phyloP scores from a whole-genome alignment of 2,329 filamentous ascomycete genomes.

The Bipolaris zeicola region DNA sequence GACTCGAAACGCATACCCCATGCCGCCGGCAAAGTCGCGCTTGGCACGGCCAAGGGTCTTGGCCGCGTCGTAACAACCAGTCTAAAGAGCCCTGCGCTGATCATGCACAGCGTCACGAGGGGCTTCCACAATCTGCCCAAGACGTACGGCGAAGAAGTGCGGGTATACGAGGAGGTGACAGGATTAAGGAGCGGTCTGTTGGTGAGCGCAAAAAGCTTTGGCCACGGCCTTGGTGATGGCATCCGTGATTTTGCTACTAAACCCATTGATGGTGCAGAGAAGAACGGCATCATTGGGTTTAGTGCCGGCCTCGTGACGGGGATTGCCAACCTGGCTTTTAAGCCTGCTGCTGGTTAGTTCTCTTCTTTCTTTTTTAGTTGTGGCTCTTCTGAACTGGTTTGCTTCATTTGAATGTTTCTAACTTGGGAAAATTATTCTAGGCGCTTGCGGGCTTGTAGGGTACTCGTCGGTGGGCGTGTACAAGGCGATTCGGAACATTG shows the following conservation, averaged over 20 bases:
- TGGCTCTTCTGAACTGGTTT: too few species aligned
- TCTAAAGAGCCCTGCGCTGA: constrained; percentile 78
- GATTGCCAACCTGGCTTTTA: constrained; percentile 67
- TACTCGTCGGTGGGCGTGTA: constrained; percentile 67
- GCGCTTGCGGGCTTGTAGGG: constrained; percentile 62
- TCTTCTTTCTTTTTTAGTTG: too few species aligned
- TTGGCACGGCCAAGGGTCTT: constrained; percentile 69
- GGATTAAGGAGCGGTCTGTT: constrained; percentile 73
- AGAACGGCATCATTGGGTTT: constrained; percentile 67
- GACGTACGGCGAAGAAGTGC: constrained; percentile 80
- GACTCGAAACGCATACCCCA: constrained; percentile 10
- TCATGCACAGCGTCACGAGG: constrained; percentile 77
- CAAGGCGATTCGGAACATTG: constrained; percentile 56
- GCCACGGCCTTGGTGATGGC: constrained; percentile 76
- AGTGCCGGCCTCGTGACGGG: constrained; percentile 81
- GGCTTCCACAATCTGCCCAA: constrained; percentile 86
- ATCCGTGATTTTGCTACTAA: constrained; percentile 80
- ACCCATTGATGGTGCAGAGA: constrained; percentile 68
- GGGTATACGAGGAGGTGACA: constrained; percentile 75
- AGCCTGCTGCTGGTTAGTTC: constrained; percentile 64
- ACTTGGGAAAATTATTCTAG: constrained; percentile 29
- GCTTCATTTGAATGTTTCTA: too few species aligned
- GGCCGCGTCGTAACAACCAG: constrained; percentile 71
- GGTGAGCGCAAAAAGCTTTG: constrained; percentile 77
- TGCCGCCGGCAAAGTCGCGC: constrained; percentile 57